Evolutionary conservation across 1,284 basidiomycete species (phyloP).

Genomic region (Exobasidium cylindrosporum): DNA sequence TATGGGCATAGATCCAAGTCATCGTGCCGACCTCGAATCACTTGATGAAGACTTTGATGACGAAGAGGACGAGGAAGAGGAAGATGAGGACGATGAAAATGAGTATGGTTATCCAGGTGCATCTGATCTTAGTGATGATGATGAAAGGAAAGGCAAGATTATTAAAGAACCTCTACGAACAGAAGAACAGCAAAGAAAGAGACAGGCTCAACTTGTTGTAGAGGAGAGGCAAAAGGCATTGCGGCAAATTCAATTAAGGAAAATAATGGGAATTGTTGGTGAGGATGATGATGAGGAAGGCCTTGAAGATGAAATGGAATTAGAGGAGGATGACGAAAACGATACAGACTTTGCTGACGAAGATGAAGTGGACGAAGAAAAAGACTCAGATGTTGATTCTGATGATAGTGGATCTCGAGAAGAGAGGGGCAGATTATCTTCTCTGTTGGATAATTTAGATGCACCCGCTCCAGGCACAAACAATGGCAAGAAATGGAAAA

Average conservation of each 20-base stretch:
- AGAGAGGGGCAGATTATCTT: slow-evolving; percentile 8
- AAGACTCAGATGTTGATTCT: slow-evolving; percentile 60
- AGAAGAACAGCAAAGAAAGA: slow-evolving; percentile 42
- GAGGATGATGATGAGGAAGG: slow-evolving; percentile 20
- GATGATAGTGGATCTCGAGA: not conserved
- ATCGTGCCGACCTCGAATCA: slow-evolving; percentile 30
- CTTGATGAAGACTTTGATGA: slow-evolving; percentile 29
- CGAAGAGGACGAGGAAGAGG: slow-evolving; percentile 18
- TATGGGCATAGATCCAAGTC: slow-evolving; percentile 34
- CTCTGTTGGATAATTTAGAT: slow-evolving; percentile 33
- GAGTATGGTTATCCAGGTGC: slow-evolving; percentile 43
- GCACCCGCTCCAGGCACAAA: slow-evolving; percentile 20
- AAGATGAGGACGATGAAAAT: slow-evolving; percentile 18
- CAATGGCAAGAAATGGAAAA: slow-evolving; percentile 4
- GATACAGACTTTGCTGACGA: slow-evolving; percentile 40
- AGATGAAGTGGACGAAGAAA: slow-evolving; percentile 58
- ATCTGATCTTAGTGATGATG: slow-evolving; percentile 45
- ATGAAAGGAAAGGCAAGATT: slow-evolving; percentile 19
- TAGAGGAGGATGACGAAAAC: slow-evolving; percentile 19
- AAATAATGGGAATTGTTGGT: slow-evolving; percentile 4
- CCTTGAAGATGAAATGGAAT: slow-evolving; percentile 14
- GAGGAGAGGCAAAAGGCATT: slow-evolving; percentile 23
- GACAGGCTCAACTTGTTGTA: slow-evolving; percentile 40
- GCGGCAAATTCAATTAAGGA: not conserved
- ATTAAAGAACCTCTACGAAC: slow-evolving; percentile 47